phyloP scores from a whole-genome alignment of 164 flowering plant genomes.

The Magnolia officinalis region DNA sequence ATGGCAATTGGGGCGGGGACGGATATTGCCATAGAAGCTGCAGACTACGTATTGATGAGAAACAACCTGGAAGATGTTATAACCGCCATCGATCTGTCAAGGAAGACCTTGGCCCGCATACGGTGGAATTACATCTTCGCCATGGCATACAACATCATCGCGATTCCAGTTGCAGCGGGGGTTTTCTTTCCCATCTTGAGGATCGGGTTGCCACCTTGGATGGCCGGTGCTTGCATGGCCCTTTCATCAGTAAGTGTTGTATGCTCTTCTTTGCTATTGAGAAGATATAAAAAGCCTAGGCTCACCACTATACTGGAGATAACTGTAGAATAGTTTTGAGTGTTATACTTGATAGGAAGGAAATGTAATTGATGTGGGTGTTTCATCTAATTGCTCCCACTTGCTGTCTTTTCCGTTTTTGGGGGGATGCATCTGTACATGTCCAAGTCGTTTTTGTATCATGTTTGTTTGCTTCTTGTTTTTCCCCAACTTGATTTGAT shows the following conservation, averaged over 20 bases:
- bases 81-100: conserved; percentile 88
- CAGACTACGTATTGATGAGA: conserved; percentile 92
- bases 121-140: conserved; percentile 84
- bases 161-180: conserved; percentile 95
- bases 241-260: conserved; percentile 93
- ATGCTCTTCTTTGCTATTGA: conserved; percentile 92
- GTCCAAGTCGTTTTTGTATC: neutral
- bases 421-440: neutral
- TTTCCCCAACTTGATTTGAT: neutral
- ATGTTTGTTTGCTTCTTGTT: too few species aligned
- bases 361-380: neutral
- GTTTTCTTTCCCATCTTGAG: conserved; percentile 63
- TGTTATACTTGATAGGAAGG: neutral
- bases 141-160: conserved; percentile 84
- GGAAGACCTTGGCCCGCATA: conserved; percentile 82
- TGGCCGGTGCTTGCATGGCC: conserved; percentile 98
- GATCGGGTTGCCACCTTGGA: conserved; percentile 89
- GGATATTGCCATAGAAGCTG: conserved; percentile 97
- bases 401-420: neutral
- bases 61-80: conserved; percentile 90
- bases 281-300: conserved; percentile 80
- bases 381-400: neutral
- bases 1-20: conserved; percentile 99
- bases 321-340: conserved; percentile 55
- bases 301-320: conserved; percentile 86